Percentiles rank a stretch among this genome's conserved stretches.
phyloP scores from a whole-genome alignment of 2,329 filamentous ascomycete genomes.

The Claviceps pazoutovae region DNA sequence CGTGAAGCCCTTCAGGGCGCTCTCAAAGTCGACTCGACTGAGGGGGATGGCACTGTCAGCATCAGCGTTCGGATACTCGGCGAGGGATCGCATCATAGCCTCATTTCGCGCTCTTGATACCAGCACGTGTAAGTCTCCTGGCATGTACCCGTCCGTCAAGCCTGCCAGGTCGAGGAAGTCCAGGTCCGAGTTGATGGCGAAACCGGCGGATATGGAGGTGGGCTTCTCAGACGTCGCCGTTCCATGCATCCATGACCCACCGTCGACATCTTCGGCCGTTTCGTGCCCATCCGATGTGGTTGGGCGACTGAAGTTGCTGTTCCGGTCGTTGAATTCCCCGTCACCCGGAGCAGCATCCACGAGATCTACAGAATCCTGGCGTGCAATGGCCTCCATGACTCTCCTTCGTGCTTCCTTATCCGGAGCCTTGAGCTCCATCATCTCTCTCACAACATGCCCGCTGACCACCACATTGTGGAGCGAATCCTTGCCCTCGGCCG shows the following conservation, averaged over 20 bases:
- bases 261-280: conserved; percentile 30
- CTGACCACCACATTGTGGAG: conserved; percentile 83
- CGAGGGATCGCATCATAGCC: conserved; percentile 73
- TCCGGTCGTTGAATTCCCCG: conserved; percentile 23
- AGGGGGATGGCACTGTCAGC: conserved; percentile 45
- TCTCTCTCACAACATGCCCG: conserved; percentile 84
- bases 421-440: conserved; percentile 76
- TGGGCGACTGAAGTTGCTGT: conserved; percentile 36
- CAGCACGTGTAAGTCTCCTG: conserved; percentile 76
- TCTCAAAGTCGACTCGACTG: conserved; percentile 62
- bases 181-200: conserved; percentile 59
- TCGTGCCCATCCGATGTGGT: conserved; percentile 39
- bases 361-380: conserved; percentile 28
- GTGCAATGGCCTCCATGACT: conserved; percentile 69
- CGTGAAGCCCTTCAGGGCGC: conserved; percentile 80
- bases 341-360: neutral
- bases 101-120: conserved; percentile 82
- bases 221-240: conserved; percentile 33
- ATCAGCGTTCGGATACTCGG: conserved; percentile 26
- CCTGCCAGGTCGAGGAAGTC: conserved; percentile 90
- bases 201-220: conserved; percentile 38
- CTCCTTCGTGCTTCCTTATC: conserved; percentile 79
- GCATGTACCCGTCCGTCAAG: conserved; percentile 95
- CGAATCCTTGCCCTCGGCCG: conserved; percentile 83
- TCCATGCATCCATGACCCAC: conserved; percentile 64